Evolutionary conservation across 2,329 filamentous ascomycete genomes (phyloP), one percentile per base, ranked within the genome.

Genomic region (Grosmannia penicillata): DNA sequence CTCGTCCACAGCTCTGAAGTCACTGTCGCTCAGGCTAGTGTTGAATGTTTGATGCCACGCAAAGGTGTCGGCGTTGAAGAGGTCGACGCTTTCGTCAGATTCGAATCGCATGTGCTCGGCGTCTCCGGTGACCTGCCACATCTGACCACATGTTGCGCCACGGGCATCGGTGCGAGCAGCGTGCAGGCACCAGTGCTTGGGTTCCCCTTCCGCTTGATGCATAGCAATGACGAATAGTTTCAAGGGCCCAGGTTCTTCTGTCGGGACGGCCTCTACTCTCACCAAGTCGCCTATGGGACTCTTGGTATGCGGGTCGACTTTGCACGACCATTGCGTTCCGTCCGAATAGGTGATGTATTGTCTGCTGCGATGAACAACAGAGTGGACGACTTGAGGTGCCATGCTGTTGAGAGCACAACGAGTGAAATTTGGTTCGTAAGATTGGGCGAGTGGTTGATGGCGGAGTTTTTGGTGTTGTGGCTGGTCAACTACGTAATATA

Each of bases 1-100:
- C 2, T 22, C 6, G 24, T 33, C 31, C 5, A 39, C 25, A 9
- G 2, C 10, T 6, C 11, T 3, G 8, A 15, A 22, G 3, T 34
- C 17, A 24, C 13, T 22, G 26, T 33, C 21, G 11, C 25, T 13
- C 24, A 39, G 30, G 13, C 22, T 7, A 3, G 30, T 8, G 25
- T 34, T 34, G 17, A 39, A 5, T 4, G 24, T 34, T n/a, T 39
- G 30, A n/a, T 39, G 37, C 30, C 37, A 39, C 7, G 23, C 15
- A 24, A 34, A 39, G 2, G 29, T 14, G 19, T 18, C 21, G 10
- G 30, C 28, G 11, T 18, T 5, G n/a, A 39, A 39, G 9, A 11
- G n/a, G 31, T 39, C 24, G n/a, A 24, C 26, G 25, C 19, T 24
- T 10, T 28, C 21, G 9, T 8, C 9, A n/a, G 28, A 15, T 4